Percentiles rank a stretch among this genome's conserved stretches.
These are phyloP conservation scores for Vitis hybrid DNA, from an alignment of 177 flowering plant species.

Conservation along the genomic window DNA sequence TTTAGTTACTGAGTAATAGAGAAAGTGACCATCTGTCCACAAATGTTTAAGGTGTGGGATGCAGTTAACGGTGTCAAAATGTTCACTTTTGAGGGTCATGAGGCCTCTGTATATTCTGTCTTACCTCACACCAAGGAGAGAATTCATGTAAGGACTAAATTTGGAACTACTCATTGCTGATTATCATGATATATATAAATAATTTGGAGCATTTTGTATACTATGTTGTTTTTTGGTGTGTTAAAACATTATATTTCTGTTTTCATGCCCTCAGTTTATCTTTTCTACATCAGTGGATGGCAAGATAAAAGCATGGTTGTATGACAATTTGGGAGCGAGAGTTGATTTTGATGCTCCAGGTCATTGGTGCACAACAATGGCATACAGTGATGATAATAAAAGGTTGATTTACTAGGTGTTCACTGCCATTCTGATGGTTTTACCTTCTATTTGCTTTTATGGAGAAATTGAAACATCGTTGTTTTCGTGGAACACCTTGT, in stretches of 20 bases:
- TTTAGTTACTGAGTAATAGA: neutral
- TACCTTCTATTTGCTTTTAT: neutral
- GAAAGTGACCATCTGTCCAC: neutral
- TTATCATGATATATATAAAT: neutral
- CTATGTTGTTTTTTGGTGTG: neutral
- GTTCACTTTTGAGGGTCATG: slow-evolving; percentile 53
- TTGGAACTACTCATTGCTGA: neutral
- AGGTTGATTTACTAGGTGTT: slow-evolving; percentile 13
- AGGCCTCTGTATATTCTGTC: slow-evolving; percentile 54
- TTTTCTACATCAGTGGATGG: slow-evolving; percentile 34
- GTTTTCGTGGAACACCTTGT: neutral
- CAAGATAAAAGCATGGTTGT: slow-evolving; percentile 32
- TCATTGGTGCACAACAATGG: slow-evolving; percentile 22
- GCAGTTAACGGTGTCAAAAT: slow-evolving; percentile 27
- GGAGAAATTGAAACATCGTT: neutral
- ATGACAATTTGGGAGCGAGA: slow-evolving; percentile 25
- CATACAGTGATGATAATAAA: slow-evolving; percentile 23
- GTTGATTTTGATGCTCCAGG: slow-evolving; percentile 33
- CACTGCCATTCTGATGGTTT: neutral
- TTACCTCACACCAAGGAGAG: slow-evolving; percentile 35
- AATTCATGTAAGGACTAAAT: slow-evolving; percentile 20
- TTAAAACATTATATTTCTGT: neutral
- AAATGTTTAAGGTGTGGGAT: slow-evolving; percentile 49
- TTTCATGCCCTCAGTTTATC: slow-evolving; percentile 23
- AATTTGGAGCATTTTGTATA: neutral